phyloP scores from a whole-genome alignment of 2,329 filamentous ascomycete species.

The Fusarium sp. region DNA sequence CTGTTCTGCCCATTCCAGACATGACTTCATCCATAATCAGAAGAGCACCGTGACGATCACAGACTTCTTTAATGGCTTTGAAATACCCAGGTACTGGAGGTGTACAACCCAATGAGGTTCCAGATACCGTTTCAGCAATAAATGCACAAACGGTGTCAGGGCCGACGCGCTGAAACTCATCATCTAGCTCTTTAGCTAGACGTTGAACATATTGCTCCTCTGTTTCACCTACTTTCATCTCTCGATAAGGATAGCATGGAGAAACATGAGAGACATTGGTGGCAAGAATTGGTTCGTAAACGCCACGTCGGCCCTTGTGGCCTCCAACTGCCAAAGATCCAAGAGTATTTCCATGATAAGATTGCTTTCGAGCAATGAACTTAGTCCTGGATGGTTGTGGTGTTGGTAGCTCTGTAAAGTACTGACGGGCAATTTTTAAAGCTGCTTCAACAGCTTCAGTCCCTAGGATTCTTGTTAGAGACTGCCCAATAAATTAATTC shows the following conservation, averaged over 20 bases:
- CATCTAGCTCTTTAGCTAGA: constrained; percentile 24
- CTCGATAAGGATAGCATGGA: constrained; percentile 40
- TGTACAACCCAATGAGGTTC: constrained; percentile 31
- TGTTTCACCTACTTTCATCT: constrained; percentile 42
- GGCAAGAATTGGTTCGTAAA: constrained; percentile 41
- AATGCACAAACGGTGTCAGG: constrained; percentile 34
- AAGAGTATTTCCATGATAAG: constrained; percentile 33
- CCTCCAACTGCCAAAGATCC: constrained; percentile 17
- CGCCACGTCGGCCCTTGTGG: constrained; percentile 33
- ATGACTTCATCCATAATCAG: constrained; percentile 71
- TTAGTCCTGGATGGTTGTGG: constrained; percentile 16
- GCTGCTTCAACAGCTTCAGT: constrained; percentile 37
- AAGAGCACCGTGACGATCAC: constrained; percentile 63
- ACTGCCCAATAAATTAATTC: fast-evolving
- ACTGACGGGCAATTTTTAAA: constrained; percentile 33
- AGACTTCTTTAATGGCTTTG: constrained; percentile 60
- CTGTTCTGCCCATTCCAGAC: constrained; percentile 71
- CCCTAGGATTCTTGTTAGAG: neutral
- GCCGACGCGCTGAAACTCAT: constrained; percentile 23
- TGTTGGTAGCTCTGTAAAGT: constrained; percentile 28
- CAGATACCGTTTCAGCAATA: constrained; percentile 33
- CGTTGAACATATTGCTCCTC: constrained; percentile 23
- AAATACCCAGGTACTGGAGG: constrained; percentile 58
- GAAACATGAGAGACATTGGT: constrained; percentile 42
- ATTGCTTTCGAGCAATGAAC: constrained; percentile 32